A percentile compares a stretch with the other conserved stretches of the same genome.
Evolutionary conservation across 495 filamentous ascomycete species (phyloP).

Genomic region (Geopyxis carbonaria): DNA sequence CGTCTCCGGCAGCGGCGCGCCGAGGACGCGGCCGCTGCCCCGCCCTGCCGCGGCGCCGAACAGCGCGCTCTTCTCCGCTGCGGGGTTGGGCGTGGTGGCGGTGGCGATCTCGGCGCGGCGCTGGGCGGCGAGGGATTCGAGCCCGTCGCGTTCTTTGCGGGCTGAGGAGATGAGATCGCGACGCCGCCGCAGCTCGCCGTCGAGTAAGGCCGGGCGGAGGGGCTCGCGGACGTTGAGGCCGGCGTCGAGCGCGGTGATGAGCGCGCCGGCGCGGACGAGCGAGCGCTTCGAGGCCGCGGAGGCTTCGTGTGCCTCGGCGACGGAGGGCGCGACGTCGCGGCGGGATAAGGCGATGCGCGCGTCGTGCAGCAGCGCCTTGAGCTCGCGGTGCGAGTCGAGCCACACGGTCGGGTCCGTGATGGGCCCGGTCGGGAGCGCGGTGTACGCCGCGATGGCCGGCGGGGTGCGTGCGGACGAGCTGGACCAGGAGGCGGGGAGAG

Average conservation of each 20-base stretch:
- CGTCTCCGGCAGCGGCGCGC: slow-evolving; percentile 61
- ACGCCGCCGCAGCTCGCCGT: slow-evolving; percentile 72
- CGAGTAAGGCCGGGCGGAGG: slow-evolving; percentile 41
- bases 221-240: slow-evolving; percentile 53
- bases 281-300: slow-evolving; percentile 64
- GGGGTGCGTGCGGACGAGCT: slow-evolving; percentile 30
- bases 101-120: slow-evolving; percentile 30
- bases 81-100: slow-evolving; percentile 27
- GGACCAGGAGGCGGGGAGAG: slow-evolving; percentile 43
- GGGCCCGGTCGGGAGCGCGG: slow-evolving; percentile 27
- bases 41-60: slow-evolving; percentile 24
- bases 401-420: slow-evolving; percentile 65
- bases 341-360: slow-evolving; percentile 56
- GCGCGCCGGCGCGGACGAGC: slow-evolving; percentile 53
- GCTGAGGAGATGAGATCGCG: slow-evolving; percentile 63
- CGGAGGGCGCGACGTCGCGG: slow-evolving; percentile 55
- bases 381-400: slow-evolving; percentile 69
- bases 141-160: slow-evolving; percentile 64
- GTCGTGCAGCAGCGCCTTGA: slow-evolving; percentile 70
- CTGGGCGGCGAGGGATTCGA: slow-evolving; percentile 51
- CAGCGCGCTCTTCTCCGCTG: slow-evolving; percentile 41
- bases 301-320: slow-evolving; percentile 56
- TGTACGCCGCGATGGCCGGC: slow-evolving; percentile 25
- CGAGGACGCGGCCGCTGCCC: slow-evolving; percentile 47
- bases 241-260: slow-evolving; percentile 51